Evolutionary conservation across 2,329 filamentous ascomycete species (phyloP), one percentile per base, ranked within the genome.

Genomic region (Phialophora tarda): DNA sequence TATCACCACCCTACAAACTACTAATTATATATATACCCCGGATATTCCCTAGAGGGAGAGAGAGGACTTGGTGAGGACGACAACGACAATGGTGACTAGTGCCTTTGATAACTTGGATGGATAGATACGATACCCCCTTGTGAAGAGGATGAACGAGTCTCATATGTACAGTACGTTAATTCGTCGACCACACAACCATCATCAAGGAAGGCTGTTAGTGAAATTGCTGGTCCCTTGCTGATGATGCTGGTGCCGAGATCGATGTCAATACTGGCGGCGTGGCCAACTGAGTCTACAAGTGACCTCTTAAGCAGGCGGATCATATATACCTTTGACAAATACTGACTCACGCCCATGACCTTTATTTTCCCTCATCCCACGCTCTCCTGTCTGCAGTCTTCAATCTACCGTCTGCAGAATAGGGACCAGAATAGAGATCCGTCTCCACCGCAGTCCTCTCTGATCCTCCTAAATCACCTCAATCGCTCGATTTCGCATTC

Each of bases 401-500:
- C 28, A 7, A 8, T 30, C 28, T 30, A 8, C 5, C 7, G 28
- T 32, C 10, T 32, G 30, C 32, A 34, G 32, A 34, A 12, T 34
- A 2, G 10, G 32, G 32, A 34, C 26, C 26, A 26, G 26, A 26
- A 26, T 11, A 11, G 3, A 32, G 32, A 34, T 7, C 5, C 2
- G 7, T 8, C n/a, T 14, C 38, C 38, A n/a, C 38, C 38, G 3
- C 2, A 8, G 8, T 7, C 38, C 17, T 44, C 17, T 3, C 38
- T 21, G 14, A 8, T 44, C 17, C 38, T n/a, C 17, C 38, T 21
- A 8, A 3, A 1, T 30, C 48, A 8, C 21, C 41, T 30, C 28
- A 32, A 8, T 60, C 56, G 12, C 14, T 55, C 48, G 47, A 14
- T 34, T 53, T 61, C 6, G 32, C 61, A 4, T 62, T 34, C 24